A percentile compares a stretch with the other conserved stretches of the same genome.
Evolutionary conservation across 2,329 filamentous ascomycete species (phyloP).

Genomic region (Macrophomina phaseolina): DNA sequence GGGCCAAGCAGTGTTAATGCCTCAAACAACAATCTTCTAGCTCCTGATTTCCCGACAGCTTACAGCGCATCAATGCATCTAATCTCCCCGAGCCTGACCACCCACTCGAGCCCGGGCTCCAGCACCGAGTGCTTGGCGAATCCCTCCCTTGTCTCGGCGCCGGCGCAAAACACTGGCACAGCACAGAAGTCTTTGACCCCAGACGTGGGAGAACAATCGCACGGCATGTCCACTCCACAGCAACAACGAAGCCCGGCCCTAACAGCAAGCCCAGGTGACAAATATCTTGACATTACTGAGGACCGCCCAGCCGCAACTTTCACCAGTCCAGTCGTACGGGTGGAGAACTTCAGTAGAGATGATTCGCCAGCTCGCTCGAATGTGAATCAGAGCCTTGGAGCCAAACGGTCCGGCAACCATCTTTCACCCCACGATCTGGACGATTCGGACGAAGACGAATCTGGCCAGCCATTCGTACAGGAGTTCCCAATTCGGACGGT

Average conservation of each 20-base stretch:
- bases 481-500: constrained; percentile 7
- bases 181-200: constrained; percentile 4
- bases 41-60: constrained; percentile 8
- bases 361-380: constrained; percentile 44
- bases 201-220: neutral
- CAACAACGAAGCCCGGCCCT: constrained; percentile 45
- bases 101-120: constrained; percentile 43
- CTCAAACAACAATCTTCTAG: constrained; percentile 18
- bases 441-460: constrained; percentile 41
- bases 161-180: neutral
- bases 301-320: constrained; percentile 38
- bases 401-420: constrained; percentile 43
- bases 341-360: constrained; percentile 44
- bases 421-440: constrained; percentile 46
- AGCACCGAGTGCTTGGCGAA: constrained; percentile 18
- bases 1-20: constrained; percentile 9
- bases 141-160: constrained; percentile 16
- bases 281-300: constrained; percentile 36
- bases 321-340: constrained; percentile 46
- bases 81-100: constrained; percentile 44
- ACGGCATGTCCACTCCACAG: constrained; percentile 27
- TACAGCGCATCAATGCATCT: constrained; percentile 38
- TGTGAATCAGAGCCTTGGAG: constrained; percentile 42
- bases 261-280: constrained; percentile 44
- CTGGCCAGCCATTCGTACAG: constrained; percentile 22